Evolutionary conservation across 345 rosid genomes (phyloP), one percentile per base, ranked within the genome.

Genomic region (Gossypium mustelinum): DNA sequence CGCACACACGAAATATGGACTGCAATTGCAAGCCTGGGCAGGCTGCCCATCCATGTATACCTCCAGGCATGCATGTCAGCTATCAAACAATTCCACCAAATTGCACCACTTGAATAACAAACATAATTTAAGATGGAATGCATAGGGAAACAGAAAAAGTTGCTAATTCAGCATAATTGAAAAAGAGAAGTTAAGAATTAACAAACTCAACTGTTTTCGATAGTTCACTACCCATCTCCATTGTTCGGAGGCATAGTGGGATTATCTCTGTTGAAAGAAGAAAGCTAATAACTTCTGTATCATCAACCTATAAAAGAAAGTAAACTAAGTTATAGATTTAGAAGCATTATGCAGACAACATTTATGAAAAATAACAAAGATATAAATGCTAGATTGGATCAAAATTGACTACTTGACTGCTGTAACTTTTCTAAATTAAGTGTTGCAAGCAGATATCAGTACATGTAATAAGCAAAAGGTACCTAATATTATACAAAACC

Each of bases 161-260:
- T 3, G 14, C 6, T 61, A 73, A 27, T 48, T 59, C 58, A 6
- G 50, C 13, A 70, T 4, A 29, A 43, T 13, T 25, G 43, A 11
- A 8, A 47, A 73, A 39, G 54, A 12, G 20, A 39, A 17, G 45
- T 39, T 3, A 56, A 68, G 68, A 68, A 74, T 47, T 18, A 79
- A 67, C 64, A 73, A 62, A 84, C 94, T 83, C 77, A 86, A 92
- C 99, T 64, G 99, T 95, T 88, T 95, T 95, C 4, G 99, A 93
- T 78, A 95, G 85, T 78, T 95, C 99, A 69, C 97, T 93, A 55
- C 99, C 99, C 98, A 93, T 91, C 81, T 93, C 99, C 99, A 95
- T 95, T 59, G 98, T 90, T 11, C 97, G 97, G 73, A 96, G 86
- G 76, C 99, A 93, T 57, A 93, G 81, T 2, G 98, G 98, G 76